These are phyloP conservation scores for Apophysomyces ossiformis DNA, from an alignment of 371 early-diverging fungal species.

Conservation along the genomic window DNA sequence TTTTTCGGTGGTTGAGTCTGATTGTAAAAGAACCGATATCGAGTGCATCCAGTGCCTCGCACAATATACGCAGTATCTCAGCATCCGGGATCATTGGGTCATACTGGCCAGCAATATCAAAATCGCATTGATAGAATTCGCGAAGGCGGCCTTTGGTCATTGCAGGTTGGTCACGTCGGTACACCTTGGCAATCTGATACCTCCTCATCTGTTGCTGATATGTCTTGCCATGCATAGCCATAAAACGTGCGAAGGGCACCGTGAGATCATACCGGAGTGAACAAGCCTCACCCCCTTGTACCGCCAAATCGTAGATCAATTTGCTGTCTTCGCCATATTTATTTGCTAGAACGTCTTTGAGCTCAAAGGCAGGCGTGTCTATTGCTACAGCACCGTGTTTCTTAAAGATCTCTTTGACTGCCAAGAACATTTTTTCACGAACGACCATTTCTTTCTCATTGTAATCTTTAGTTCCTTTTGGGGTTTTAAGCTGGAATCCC, in stretches of 20 bases:
- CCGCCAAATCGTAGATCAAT: constrained; percentile 97
- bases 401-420: constrained; percentile 88
- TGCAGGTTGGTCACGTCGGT: constrained; percentile 98
- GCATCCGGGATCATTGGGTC: constrained; percentile 98
- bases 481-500: background rate
- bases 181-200: constrained; percentile 99
- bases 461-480: constrained; percentile 97
- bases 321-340: constrained; percentile 99
- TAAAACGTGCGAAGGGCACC: constrained; percentile 98
- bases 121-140: constrained; percentile 99
- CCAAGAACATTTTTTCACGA: constrained; percentile 90
- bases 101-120: constrained; percentile 98
- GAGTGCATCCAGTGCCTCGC: constrained; percentile 80
- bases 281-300: constrained; percentile 99
- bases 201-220: constrained; percentile 88
- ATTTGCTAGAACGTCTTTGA: constrained; percentile 96
- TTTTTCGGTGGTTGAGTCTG: constrained; percentile 97
- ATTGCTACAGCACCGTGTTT: constrained; percentile 98
- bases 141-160: constrained; percentile 98
- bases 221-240: constrained; percentile 90
- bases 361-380: constrained; percentile 99
- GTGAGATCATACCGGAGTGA: constrained; percentile 99
- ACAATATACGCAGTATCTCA: constrained; percentile 88
- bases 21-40: constrained; percentile 87
- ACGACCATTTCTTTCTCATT: constrained; percentile 94